A percentile compares a stretch with the other conserved stretches of the same genome.
Conservation (phyloP, 768 basidiomycete genomes). For the Leccinum variicolor region DNA sequence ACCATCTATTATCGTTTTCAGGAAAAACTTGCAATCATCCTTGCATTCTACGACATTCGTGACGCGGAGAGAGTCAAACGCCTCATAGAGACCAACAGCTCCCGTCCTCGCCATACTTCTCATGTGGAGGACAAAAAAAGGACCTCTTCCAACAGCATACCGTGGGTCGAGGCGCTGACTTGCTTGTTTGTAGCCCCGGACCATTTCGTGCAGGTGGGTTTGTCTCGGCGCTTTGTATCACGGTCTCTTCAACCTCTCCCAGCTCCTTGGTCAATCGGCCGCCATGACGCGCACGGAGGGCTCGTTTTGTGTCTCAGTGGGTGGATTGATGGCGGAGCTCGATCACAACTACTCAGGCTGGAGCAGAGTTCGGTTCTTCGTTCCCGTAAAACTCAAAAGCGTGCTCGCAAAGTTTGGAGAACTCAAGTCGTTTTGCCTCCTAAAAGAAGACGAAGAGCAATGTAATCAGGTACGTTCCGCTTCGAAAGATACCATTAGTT, state of each 20-base stretch:
- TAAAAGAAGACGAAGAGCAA: constrained; percentile 25
- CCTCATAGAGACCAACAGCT: constrained; percentile 32
- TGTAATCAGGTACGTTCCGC: constrained; percentile 27
- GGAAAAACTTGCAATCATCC: constrained; percentile 48
- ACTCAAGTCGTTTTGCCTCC: constrained; percentile 25
- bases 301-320: constrained; percentile 47
- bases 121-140: constrained; percentile 8
- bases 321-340: constrained; percentile 15
- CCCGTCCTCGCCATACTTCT: neutral
- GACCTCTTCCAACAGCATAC: neutral
- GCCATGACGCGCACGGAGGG: constrained; percentile 54
- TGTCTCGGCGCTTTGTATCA: constrained; percentile 1
- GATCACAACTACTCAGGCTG: constrained; percentile 22
- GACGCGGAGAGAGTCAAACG: constrained; percentile 47
- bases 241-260: constrained; percentile 5
- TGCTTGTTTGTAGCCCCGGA: constrained; percentile 46
- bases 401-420: constrained; percentile 31
- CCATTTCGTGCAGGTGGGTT: constrained; percentile 43
- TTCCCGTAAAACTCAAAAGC: constrained; percentile 29
- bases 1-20: constrained; percentile 55
- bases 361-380: constrained; percentile 24
- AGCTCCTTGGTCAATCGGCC: constrained; percentile 50
- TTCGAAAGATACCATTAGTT: neutral
- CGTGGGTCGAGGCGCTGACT: constrained; percentile 29
- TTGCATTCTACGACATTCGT: constrained; percentile 61